Evolutionary conservation across 768 basidiomycete genomes (phyloP).

Genomic region (Serendipita sp.): DNA sequence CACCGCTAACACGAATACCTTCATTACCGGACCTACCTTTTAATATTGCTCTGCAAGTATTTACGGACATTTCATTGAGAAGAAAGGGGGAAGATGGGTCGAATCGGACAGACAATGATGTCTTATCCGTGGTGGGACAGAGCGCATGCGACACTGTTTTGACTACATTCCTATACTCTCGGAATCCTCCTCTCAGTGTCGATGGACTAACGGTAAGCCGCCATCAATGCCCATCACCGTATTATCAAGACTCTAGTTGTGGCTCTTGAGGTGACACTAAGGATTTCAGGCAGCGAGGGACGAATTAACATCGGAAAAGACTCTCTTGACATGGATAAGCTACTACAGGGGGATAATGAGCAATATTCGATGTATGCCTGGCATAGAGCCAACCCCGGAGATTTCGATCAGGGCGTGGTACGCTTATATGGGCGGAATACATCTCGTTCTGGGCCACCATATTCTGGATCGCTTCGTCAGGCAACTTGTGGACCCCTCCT

Average conservation of each 20-base stretch:
- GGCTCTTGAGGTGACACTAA: background rate
- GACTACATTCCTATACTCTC: background rate
- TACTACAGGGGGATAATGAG: background rate
- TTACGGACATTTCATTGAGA: constrained; percentile 1
- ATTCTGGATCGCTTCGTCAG: background rate
- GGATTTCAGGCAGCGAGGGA: background rate
- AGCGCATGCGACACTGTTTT: background rate
- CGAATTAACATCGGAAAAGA: background rate
- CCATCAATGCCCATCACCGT: background rate
- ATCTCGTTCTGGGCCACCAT: background rate
- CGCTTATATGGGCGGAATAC: background rate
- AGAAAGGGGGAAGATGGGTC: background rate
- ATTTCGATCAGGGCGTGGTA: background rate
- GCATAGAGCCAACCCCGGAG: background rate
- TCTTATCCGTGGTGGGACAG: background rate
- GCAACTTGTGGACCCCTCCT: background rate
- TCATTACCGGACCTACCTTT: background rate
- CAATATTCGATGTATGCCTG: background rate
- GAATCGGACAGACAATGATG: background rate
- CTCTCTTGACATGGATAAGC: background rate
- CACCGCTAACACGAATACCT: background rate
- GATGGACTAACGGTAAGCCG: background rate
- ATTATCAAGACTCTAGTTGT: background rate
- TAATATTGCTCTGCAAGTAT: background rate
- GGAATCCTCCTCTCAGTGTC: background rate